Evolutionary conservation across 306 rosid species (phyloP).

Genomic region (Albizia julibrissin): DNA sequence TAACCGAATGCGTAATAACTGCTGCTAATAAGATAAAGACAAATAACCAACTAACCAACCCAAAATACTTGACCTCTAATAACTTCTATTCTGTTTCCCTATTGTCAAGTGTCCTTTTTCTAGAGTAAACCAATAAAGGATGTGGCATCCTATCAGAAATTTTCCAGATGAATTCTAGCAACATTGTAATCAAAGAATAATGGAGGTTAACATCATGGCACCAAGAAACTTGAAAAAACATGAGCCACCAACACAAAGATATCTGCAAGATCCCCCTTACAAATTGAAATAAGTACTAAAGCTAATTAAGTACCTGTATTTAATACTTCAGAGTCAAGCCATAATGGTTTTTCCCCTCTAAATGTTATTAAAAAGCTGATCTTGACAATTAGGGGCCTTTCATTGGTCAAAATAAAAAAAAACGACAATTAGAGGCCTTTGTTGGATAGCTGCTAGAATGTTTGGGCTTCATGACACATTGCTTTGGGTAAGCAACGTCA

Average conservation of each 20-base stretch:
- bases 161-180: conserved; percentile 4
- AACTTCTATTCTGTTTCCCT: no score
- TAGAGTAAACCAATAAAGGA: no score
- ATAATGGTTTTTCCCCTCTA: not conserved
- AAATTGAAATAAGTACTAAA: not conserved
- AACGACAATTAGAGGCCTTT: not conserved
- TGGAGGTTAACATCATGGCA: not conserved
- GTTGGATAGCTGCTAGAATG: not conserved
- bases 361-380: not conserved
- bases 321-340: not conserved
- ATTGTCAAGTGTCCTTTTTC: no score
- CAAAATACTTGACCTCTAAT: no score
- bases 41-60: no score
- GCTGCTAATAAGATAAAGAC: no score
- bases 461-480: not conserved
- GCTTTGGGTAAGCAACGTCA: not conserved
- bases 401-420: no score
- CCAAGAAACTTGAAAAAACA: conserved; percentile 10
- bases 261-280: not conserved
- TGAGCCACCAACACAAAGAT: not conserved
- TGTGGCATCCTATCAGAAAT: not conserved
- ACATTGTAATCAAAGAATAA: conserved; percentile 4
- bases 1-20: no score
- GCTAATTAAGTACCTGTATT: not conserved
- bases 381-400: not conserved